Evolutionary conservation across 495 filamentous ascomycete genomes (phyloP).

Genomic region (Neurospora sp.): DNA sequence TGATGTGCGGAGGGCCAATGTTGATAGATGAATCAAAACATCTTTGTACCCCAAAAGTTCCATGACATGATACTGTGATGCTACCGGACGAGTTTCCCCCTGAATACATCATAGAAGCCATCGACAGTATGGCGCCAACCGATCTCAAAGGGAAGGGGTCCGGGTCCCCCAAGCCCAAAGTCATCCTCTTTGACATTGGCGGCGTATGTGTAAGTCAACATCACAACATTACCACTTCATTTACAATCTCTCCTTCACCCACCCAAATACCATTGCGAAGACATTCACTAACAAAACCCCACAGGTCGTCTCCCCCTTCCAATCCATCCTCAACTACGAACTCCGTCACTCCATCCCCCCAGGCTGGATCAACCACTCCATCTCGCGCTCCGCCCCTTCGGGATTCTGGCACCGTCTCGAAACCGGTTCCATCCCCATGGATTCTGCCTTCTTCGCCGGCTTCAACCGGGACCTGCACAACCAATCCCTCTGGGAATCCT

Average conservation of each 20-base stretch:
- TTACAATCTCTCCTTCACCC: neutral
- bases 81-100: conserved; percentile 12
- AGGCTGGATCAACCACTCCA: conserved; percentile 86
- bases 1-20: neutral
- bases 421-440: conserved; percentile 60
- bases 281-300: conserved; percentile 7
- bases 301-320: conserved; percentile 87
- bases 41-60: neutral
- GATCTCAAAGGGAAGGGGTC: conserved; percentile 18
- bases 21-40: neutral
- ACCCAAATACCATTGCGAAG: no score
- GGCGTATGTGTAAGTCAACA: conserved; percentile 76
- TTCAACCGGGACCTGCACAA: conserved; percentile 68
- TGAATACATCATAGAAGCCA: conserved; percentile 18
- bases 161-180: conserved; percentile 47
- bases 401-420: conserved; percentile 85
- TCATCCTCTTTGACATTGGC: conserved; percentile 90
- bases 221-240: neutral
- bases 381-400: conserved; percentile 63
- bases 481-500: conserved; percentile 51
- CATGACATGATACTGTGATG: conserved; percentile 1
- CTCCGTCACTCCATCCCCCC: conserved; percentile 59
- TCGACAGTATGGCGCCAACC: conserved; percentile 14
- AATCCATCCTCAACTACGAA: conserved; percentile 88
- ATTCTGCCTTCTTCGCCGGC: conserved; percentile 61